Conservation (phyloP, 2,329 filamentous ascomycete species). For the Penicillium rolfsii region DNA sequence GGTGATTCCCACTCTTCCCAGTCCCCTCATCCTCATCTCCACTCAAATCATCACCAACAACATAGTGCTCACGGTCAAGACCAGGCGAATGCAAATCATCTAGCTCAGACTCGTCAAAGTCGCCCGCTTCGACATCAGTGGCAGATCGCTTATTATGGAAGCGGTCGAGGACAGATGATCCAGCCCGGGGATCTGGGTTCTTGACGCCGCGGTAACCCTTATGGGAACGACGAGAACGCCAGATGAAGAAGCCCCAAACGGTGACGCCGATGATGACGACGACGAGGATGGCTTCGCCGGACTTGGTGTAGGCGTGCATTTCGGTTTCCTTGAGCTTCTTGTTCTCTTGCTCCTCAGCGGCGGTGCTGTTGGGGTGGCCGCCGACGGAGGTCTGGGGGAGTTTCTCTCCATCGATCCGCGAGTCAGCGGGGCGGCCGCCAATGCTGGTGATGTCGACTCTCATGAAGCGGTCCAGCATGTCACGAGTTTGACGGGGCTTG, state of each 20-base stretch:
- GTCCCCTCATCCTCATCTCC: constrained; percentile 39
- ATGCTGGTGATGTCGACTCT: constrained; percentile 87
- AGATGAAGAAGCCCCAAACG: constrained; percentile 73
- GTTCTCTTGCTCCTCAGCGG: constrained; percentile 67
- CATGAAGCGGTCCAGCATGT: constrained; percentile 98
- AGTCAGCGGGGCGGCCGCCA: constrained; percentile 77
- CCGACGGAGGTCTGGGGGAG: constrained; percentile 77
- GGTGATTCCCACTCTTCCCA: not conserved
- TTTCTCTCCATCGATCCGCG: constrained; percentile 82
- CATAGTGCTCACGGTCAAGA: constrained; percentile 47
- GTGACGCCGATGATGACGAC: constrained; percentile 75
- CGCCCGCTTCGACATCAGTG: constrained; percentile 62
- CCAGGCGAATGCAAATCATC: constrained; percentile 55
- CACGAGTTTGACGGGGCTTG: constrained; percentile 78
- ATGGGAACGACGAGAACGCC: constrained; percentile 57
- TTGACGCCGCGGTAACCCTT: constrained; percentile 50
- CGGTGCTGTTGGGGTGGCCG: constrained; percentile 69
- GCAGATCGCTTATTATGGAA: constrained; percentile 50
- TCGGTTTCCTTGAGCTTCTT: constrained; percentile 80
- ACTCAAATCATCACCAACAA: constrained; percentile 51
- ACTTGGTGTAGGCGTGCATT: constrained; percentile 86
- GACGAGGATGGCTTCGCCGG: constrained; percentile 81
- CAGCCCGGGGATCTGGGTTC: constrained; percentile 42
- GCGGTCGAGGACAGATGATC: constrained; percentile 52
- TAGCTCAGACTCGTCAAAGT: constrained; percentile 65